These are phyloP conservation scores for Fusarium protoensiforme DNA, from an alignment of 2,329 filamentous ascomycete species.

Conservation along the genomic window DNA sequence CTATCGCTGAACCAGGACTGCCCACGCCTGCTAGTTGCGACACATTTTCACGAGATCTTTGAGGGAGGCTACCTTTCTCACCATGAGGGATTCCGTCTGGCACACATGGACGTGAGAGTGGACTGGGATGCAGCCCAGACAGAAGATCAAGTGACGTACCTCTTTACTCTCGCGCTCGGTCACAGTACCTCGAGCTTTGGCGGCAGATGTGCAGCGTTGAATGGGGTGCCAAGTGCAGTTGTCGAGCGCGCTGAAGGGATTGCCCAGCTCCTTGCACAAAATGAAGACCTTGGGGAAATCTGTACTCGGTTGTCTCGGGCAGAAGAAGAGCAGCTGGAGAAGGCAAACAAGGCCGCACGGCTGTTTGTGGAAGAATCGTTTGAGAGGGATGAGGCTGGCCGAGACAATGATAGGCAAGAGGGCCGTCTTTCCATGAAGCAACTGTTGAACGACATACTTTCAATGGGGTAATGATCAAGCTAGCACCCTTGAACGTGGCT, in stretches of 20 bases:
- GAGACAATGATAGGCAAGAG: not conserved
- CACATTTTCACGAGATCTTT: conserved; percentile 79
- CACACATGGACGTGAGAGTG: conserved; percentile 77
- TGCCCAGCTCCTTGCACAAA: conserved; percentile 72
- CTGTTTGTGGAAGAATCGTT: conserved; percentile 59
- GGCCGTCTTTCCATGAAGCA: conserved; percentile 10
- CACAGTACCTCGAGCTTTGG: conserved; percentile 86
- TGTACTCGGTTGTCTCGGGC: conserved; percentile 74
- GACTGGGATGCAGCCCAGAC: conserved; percentile 61
- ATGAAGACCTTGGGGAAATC: conserved; percentile 79
- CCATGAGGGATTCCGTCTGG: conserved; percentile 65
- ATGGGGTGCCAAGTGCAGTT: conserved; percentile 79
- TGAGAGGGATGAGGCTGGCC: not conserved
- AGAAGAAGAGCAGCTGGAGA: conserved; percentile 74
- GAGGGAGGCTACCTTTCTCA: conserved; percentile 67
- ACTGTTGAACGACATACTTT: conserved; percentile 32
- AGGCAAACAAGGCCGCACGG: conserved; percentile 72
- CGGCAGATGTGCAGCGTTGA: conserved; percentile 84
- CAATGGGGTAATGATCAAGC: not conserved
- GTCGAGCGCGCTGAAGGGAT: conserved; percentile 82
- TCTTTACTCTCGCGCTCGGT: conserved; percentile 77
- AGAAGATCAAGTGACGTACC: conserved; percentile 75
- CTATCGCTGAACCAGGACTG: conserved; percentile 55
- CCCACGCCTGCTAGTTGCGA: conserved; percentile 70
- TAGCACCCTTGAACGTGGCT: not conserved